Evolutionary conservation across 768 basidiomycete species (phyloP), one percentile per base, ranked within the genome.

Genomic region (Rhizopogon roseolus): DNA sequence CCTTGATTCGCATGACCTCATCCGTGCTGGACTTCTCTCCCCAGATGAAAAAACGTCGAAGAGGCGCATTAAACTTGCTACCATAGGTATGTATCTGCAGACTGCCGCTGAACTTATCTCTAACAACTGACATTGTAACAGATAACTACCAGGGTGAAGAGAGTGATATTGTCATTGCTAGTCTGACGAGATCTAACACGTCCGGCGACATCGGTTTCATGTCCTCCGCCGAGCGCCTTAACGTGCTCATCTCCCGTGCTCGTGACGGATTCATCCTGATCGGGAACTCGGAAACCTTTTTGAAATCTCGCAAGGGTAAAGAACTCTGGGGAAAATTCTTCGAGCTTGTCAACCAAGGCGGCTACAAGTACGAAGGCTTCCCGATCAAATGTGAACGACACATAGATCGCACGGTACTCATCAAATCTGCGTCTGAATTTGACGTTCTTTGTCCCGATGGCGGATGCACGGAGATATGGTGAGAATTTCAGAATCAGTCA

Each of bases 141-240:
- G 87, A 88, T 59, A 89, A 88, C 59, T 89, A 87, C 56, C 87
- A 88, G 62, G 86, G 86, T 3, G 87, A 88, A 62, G 86, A 88
- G 64, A 81, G 82, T 34, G 79, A 88, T 46, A 82, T 89, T 45
- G 82, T 89, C 25, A 68, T 89, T 34, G 73, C 76, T 5, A 81
- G 78, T 10, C 64, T 89, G 32, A 85, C 82, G 0, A 67, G 86
- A 45, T 86, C 84, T 57, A 87, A 89, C 54, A 5, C 68, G 0
- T 53, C 66, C 0, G 61, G 75, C 46, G 78, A 82, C 53, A 88
- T 88, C 22, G 86, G 87, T 1, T 88, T 89, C 68, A 86, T 89
- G 85, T 78, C 67, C 34, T 75, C 86, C 3, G 79, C 83, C 0
- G 84, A 88, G 64, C 80, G 86, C 19, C 69, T 88, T 22, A 89